Evolutionary conservation across 148 eudicot genomes (phyloP).

Genomic region (Rhododendron williamsianum): DNA sequence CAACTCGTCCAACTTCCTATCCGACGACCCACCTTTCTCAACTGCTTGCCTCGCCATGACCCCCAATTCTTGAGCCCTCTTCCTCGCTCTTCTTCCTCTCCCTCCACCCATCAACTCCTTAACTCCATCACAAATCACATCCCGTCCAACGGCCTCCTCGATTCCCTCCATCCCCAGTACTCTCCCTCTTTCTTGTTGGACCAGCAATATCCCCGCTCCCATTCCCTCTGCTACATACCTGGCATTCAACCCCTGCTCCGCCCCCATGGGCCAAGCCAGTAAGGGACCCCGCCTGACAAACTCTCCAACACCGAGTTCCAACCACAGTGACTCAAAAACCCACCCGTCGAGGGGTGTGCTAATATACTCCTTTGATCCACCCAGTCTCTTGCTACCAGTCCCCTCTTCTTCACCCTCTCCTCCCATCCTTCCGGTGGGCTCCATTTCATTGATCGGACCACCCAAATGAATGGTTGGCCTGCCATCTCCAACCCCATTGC

Average conservation of each 20-base stretch:
- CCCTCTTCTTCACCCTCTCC: not conserved
- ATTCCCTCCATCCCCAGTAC: not conserved
- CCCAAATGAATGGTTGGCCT: not conserved
- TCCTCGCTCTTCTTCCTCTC: not conserved
- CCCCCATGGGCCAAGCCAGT: not conserved
- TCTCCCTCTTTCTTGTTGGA: not conserved
- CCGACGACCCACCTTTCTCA: not conserved
- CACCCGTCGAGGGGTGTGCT: not conserved
- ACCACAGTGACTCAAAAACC: conserved; percentile 1
- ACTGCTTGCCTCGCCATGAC: not conserved
- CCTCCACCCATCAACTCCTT: not conserved
- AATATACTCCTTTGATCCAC: not conserved
- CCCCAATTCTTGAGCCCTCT: not conserved
- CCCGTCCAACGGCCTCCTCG: not conserved
- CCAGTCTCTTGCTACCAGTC: not conserved
- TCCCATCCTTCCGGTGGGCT: not conserved
- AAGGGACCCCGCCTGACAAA: not conserved
- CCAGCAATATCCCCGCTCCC: not conserved
- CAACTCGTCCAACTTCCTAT: not conserved
- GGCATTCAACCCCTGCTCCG: not conserved
- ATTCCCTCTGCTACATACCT: not conserved
- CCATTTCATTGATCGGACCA: not conserved
- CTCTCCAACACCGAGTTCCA: conserved; percentile 1
- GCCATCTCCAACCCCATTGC: conserved; percentile 6
- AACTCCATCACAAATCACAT: not conserved